These are phyloP conservation scores for Termitomyces sp. DNA, from an alignment of 768 basidiomycete species.

Conservation along the genomic window DNA sequence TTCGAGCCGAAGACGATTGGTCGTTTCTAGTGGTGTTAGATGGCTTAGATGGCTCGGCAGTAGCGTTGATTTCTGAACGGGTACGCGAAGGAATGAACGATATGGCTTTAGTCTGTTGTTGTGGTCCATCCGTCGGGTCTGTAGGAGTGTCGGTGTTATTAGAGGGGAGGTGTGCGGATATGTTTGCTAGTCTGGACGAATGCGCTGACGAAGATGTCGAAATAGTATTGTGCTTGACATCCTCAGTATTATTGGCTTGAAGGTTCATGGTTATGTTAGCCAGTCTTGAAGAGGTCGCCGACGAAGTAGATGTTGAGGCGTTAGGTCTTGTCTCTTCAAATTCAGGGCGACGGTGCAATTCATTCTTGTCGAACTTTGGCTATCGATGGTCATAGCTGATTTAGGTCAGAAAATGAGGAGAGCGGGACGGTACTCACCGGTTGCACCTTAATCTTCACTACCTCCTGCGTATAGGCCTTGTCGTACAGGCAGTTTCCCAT, in stretches of 20 bases:
- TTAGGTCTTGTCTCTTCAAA: constrained; percentile 50
- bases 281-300: constrained; percentile 15
- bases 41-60: constrained; percentile 8
- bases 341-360: constrained; percentile 70
- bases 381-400: constrained; percentile 21
- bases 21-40: constrained; percentile 9
- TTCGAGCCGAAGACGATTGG: constrained; percentile 9
- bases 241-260: not conserved
- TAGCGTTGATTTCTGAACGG: constrained; percentile 26
- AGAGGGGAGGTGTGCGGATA: constrained; percentile 2
- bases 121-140: constrained; percentile 17
- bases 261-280: constrained; percentile 4
- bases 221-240: constrained; percentile 3
- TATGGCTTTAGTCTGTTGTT: constrained; percentile 25
- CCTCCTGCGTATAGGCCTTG: constrained; percentile 80
- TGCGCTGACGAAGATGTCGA: constrained; percentile 4
- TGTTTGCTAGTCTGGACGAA: constrained; percentile 17
- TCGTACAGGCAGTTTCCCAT: constrained; percentile 98
- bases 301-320: constrained; percentile 6
- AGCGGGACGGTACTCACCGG: constrained; percentile 51
- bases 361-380: constrained; percentile 68
- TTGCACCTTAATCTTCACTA: constrained; percentile 83
- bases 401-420: not conserved
- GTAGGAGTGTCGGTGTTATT: constrained; percentile 6
- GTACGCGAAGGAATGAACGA: constrained; percentile 41